These are phyloP conservation scores for Amanita rubescens DNA, from an alignment of 768 basidiomycete species.

Conservation along the genomic window DNA sequence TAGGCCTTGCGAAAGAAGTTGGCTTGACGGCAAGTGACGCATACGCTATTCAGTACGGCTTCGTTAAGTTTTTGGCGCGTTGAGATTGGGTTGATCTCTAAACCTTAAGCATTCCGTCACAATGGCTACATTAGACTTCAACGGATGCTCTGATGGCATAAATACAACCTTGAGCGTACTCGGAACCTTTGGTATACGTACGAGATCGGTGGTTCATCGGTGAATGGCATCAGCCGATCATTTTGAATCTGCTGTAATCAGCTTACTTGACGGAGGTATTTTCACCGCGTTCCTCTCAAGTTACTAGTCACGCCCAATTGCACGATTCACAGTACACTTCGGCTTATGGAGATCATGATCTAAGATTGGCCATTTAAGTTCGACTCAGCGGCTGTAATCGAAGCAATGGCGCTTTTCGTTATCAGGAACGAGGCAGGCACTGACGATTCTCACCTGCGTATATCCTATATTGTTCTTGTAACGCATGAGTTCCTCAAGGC, in stretches of 20 bases:
- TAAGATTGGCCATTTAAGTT: conserved; percentile 27
- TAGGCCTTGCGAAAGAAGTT: not conserved
- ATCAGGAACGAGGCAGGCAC: conserved; percentile 20
- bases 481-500: conserved; percentile 1
- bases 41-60: not conserved
- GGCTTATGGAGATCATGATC: conserved; percentile 19
- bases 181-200: not conserved
- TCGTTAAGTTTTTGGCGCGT: conserved; percentile 3
- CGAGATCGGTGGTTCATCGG: not conserved
- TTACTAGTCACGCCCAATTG: not conserved
- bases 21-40: conserved; percentile 1
- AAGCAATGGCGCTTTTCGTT: conserved; percentile 19
- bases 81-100: conserved; percentile 4
- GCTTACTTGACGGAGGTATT: conserved; percentile 3
- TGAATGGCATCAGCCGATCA: conserved; percentile 1
- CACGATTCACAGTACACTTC: conserved; percentile 4
- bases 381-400: conserved; percentile 29
- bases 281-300: not conserved
- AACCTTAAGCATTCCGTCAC: conserved; percentile 2
- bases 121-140: conserved; percentile 5
- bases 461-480: conserved; percentile 29
- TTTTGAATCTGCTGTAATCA: conserved; percentile 2
- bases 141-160: not conserved
- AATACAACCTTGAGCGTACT: not conserved
- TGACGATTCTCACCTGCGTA: conserved; percentile 25